Conservation (phyloP, 345 rosid species). For the Syzygium aqueum region DNA sequence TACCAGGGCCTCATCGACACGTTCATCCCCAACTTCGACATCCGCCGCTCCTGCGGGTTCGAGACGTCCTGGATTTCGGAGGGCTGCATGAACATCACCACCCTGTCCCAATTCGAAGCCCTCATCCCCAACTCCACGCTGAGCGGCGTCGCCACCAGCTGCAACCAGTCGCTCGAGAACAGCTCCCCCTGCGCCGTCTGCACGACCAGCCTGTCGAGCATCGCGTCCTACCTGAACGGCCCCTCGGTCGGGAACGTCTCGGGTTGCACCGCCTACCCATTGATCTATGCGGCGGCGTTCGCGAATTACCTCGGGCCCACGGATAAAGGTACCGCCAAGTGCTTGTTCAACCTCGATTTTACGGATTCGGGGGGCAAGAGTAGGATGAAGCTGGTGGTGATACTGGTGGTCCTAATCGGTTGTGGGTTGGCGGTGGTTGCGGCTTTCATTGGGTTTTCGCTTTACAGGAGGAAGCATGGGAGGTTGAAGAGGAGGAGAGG, state of each 20-base stretch:
- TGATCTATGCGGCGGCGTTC: conserved; percentile 65
- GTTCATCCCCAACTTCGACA: conserved; percentile 28
- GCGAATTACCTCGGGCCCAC: conserved; percentile 57
- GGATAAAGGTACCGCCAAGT: conserved; percentile 48
- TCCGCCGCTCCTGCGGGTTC: conserved; percentile 59
- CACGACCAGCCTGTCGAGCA: conserved; percentile 33
- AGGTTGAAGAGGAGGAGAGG: conserved; percentile 14
- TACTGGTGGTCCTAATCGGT: conserved; percentile 12
- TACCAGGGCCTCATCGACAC: conserved; percentile 31
- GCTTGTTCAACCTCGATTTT: conserved; percentile 49
- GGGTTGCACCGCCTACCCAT: conserved; percentile 48
- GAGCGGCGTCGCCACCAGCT: conserved; percentile 16
- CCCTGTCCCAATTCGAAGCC: conserved; percentile 44
- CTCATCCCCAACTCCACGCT: conserved; percentile 22
- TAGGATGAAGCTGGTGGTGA: conserved; percentile 13
- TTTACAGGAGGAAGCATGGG: conserved; percentile 22
- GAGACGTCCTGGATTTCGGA: conserved; percentile 65
- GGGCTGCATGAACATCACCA: conserved; percentile 73
- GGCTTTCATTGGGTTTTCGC: conserved; percentile 32
- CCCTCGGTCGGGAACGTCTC: conserved; percentile 52
- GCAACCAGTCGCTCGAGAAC: conserved; percentile 59
- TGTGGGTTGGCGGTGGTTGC: conserved; percentile 16
- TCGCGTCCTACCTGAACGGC: conserved; percentile 40
- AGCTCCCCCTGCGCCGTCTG: conserved; percentile 79
- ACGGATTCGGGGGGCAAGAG: conserved; percentile 4